Evolutionary conservation across 768 basidiomycete genomes (phyloP).

Genomic region (Agaricus blazei): DNA sequence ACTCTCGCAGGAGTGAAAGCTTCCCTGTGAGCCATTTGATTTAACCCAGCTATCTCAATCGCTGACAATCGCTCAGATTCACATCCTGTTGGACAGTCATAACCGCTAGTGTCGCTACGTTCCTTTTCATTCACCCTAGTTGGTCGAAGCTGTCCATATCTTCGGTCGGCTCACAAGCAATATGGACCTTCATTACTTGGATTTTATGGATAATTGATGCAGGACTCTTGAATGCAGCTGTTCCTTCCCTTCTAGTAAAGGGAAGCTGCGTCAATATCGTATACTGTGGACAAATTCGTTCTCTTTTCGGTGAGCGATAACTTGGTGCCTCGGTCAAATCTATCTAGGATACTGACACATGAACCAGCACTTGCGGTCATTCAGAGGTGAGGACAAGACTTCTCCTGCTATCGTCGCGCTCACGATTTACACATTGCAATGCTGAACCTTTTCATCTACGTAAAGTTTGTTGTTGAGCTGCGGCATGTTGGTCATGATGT

Average conservation of each 20-base stretch:
- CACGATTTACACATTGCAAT: not conserved
- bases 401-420: not conserved
- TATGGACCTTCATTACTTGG: constrained; percentile 59
- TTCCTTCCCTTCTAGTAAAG: constrained; percentile 37
- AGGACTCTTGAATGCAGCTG: constrained; percentile 42
- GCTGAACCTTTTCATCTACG: not conserved
- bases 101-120: constrained; percentile 46
- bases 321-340: no score
- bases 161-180: constrained; percentile 53
- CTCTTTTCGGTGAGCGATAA: constrained; percentile 39
- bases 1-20: constrained; percentile 40
- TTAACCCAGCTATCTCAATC: not conserved
- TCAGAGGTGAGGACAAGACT: constrained; percentile 36
- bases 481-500: constrained; percentile 42
- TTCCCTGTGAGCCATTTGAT: constrained; percentile 37
- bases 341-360: constrained; percentile 18
- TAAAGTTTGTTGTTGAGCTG: constrained; percentile 40
- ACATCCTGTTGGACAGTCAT: constrained; percentile 55
- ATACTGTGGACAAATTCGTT: constrained; percentile 54
- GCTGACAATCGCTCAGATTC: constrained; percentile 34
- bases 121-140: constrained; percentile 55
- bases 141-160: constrained; percentile 49
- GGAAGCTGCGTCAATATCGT: constrained; percentile 37
- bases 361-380: constrained; percentile 35
- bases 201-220: constrained; percentile 56